phyloP scores from a whole-genome alignment of 192 early-diverging fungal species.

The Geranomyces michiganensis region DNA sequence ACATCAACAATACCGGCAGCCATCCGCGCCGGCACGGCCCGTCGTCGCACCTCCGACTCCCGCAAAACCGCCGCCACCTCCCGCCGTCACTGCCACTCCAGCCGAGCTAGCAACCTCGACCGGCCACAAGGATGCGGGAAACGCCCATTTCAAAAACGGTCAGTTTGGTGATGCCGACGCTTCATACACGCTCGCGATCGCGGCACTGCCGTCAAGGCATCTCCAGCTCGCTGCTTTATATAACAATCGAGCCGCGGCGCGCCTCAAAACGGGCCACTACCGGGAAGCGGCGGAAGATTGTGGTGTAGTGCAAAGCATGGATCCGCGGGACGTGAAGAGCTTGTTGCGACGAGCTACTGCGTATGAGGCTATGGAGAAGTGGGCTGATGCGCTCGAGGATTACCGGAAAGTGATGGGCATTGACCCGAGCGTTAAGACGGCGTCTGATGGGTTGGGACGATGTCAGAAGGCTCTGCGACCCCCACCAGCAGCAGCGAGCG shows the following conservation, averaged over 20 bases:
- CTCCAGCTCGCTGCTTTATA: constrained; percentile 63
- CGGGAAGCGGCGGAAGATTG: constrained; percentile 73
- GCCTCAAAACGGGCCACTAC: constrained; percentile 84
- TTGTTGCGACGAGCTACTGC: constrained; percentile 78
- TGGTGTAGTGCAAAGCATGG: constrained; percentile 45
- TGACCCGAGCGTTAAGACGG: constrained; percentile 41
- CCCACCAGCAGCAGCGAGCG: neutral
- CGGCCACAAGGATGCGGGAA: constrained; percentile 61
- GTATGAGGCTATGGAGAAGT: constrained; percentile 82
- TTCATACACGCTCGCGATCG: constrained; percentile 71
- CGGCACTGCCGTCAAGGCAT: constrained; percentile 64
- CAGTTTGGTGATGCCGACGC: constrained; percentile 82
- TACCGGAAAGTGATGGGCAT: constrained; percentile 43
- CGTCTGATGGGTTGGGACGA: constrained; percentile 57
- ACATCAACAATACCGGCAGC: constrained; percentile 9
- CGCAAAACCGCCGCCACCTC: constrained; percentile 29
- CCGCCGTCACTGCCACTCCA: constrained; percentile 46
- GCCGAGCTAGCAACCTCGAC: constrained; percentile 21
- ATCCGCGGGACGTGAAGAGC: constrained; percentile 73
- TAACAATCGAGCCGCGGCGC: constrained; percentile 85
- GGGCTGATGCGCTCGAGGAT: constrained; percentile 63
- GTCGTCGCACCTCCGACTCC: neutral
- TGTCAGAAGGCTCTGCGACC: constrained; percentile 52
- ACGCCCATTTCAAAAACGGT: constrained; percentile 84
- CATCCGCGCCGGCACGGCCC: neutral